Conservation (phyloP, 805 yeast species). For the Candida railenensis region DNA sequence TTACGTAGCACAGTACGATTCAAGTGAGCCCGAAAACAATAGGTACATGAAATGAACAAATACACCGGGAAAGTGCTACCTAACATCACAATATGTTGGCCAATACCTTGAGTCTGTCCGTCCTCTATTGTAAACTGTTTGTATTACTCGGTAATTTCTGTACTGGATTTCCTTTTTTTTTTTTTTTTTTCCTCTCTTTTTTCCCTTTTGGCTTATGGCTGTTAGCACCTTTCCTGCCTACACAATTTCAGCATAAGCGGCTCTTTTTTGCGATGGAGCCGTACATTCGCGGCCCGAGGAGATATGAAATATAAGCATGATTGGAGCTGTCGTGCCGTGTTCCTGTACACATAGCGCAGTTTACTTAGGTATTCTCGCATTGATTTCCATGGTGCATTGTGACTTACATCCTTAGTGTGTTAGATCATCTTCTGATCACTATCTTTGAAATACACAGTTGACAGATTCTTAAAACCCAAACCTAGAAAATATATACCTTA, state of each 20-base stretch:
- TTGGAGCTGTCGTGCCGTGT: constrained; percentile 1
- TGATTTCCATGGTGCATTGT: not conserved
- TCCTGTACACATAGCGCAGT: not conserved
- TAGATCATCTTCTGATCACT: not conserved
- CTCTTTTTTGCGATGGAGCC: constrained; percentile 2
- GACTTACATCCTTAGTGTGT: not conserved
- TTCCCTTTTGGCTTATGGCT: not conserved
- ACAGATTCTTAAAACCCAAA: constrained; percentile 1
- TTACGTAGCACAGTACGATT: too few relatives aligned
- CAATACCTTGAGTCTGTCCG: too few relatives aligned
- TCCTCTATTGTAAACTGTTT: too few relatives aligned
- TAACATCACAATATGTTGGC: too few relatives aligned
- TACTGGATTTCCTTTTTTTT: not conserved
- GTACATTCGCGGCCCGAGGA: constrained; percentile 4
- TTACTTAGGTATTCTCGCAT: not conserved
- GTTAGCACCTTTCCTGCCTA: not conserved
- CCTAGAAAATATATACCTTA: constrained; percentile 2
- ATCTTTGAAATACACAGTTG: constrained; percentile 3
- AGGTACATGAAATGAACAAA: too few relatives aligned
- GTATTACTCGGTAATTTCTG: too few relatives aligned
- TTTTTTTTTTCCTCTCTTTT: not conserved
- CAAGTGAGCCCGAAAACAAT: too few relatives aligned
- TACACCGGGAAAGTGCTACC: too few relatives aligned
- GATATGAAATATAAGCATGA: not conserved
- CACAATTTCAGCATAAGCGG: not conserved